phyloP scores from a whole-genome alignment of 2,329 filamentous ascomycete genomes.

The Talaromyces sp. region DNA sequence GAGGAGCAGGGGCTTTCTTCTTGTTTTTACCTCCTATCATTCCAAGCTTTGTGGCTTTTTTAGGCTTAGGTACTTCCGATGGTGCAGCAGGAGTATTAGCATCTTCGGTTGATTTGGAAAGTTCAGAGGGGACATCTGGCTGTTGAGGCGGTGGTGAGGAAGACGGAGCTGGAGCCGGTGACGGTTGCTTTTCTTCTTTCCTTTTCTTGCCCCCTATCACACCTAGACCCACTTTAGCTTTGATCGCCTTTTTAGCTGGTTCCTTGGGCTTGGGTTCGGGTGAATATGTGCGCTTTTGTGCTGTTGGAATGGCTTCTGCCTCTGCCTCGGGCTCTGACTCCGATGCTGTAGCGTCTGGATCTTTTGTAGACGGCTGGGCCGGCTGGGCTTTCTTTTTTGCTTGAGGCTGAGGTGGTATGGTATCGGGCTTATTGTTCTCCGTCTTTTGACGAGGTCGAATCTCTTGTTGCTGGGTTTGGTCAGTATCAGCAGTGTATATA shows the following conservation, averaged over 20 bases:
- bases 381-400: conserved; percentile 5
- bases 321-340: conserved; percentile 18
- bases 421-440: conserved; percentile 7
- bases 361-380: not conserved
- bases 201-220: conserved; percentile 23
- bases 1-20: conserved; percentile 7
- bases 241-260: not conserved
- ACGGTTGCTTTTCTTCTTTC: conserved; percentile 16
- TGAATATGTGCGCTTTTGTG: conserved; percentile 1
- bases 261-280: not conserved
- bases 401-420: conserved; percentile 1
- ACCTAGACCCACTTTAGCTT: conserved; percentile 14
- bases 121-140: conserved; percentile 8
- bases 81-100: not conserved
- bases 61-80: conserved; percentile 18
- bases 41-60: conserved; percentile 36
- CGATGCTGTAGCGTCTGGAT: conserved; percentile 19
- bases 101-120: not conserved
- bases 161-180: conserved; percentile 4
- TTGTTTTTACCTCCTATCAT: conserved; percentile 38
- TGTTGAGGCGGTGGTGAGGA: conserved; percentile 12
- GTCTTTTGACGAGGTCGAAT: conserved; percentile 35
- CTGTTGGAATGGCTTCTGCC: conserved; percentile 12
- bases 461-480: conserved; percentile 36
- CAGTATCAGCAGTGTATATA: not conserved